Evolutionary conservation across 768 basidiomycete species (phyloP), one percentile per base, ranked within the genome.

Genomic region (Rhizopogon vesiculosus): DNA sequence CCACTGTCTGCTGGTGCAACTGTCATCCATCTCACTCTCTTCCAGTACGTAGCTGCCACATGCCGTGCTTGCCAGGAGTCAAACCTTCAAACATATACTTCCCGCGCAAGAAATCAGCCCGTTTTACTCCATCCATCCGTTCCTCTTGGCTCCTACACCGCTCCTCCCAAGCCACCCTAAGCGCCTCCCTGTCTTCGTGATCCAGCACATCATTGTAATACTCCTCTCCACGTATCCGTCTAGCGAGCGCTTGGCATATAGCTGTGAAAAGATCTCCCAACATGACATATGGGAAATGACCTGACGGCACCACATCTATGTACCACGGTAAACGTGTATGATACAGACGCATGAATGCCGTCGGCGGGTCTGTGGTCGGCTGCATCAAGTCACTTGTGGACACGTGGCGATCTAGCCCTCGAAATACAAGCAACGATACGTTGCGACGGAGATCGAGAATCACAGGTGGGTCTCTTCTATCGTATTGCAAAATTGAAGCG

Each of bases 311-410:
- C 16, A 86, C 72, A 59, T 87, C 86, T 64, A 89, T 77, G 67
- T 80, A 85, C 87, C 87, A 89, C 0, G 87, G 86, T 1, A 85
- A 69, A 38, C 73, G 70, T 0, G 78, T 68, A 66, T 85, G 83
- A 61, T 76, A 82, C 49, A 88, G 62, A 12, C 83, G 81, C 72
- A 87, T 77, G 54, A 67, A 68, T 5, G 69, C 62, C 0, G 78
- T 69, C 1, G 82, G 74, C 1, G 84, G 84, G 41, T 73, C 71
- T 13, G 80, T 80, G 22, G 78, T 80, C 51, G 81, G 74, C 43
- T 81, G 82, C 12, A 75, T 72, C 59, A 85, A 76, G 62, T 87
- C 84, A 49, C 74, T 74, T 5, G 65, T 57, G 56, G 78, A 80
- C 35, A 72, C 73, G 1, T 62, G 66, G 3, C 80, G 77, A 7